Evolutionary conservation across 768 basidiomycete genomes (phyloP).

Genomic region (Naganishia vishniacii): DNA sequence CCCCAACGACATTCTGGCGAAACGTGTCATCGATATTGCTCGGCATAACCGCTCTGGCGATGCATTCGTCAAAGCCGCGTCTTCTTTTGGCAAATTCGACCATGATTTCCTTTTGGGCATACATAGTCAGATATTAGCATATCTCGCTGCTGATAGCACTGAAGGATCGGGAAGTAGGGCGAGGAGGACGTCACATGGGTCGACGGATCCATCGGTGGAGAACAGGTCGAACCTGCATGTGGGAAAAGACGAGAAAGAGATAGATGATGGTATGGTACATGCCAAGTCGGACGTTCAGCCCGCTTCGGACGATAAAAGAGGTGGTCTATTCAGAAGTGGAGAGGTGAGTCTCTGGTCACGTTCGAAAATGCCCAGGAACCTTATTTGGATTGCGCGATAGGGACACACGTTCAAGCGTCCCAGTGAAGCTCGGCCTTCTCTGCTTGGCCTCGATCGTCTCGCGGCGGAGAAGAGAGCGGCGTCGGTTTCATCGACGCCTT

Average conservation of each 20-base stretch:
- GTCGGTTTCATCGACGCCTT: conserved; percentile 10
- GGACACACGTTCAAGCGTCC: conserved; percentile 73
- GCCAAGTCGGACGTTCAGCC: conserved; percentile 76
- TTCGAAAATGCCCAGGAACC: not conserved
- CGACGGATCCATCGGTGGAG: not conserved
- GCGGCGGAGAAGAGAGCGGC: conserved; percentile 79
- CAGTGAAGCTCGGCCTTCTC: conserved; percentile 67
- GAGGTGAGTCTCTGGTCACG: conserved; percentile 28
- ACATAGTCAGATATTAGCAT: conserved; percentile 70
- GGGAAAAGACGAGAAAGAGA: conserved; percentile 27
- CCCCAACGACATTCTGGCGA: conserved; percentile 75
- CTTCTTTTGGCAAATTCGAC: conserved; percentile 79
- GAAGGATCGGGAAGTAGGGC: conserved; percentile 31
- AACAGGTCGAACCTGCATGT: conserved; percentile 19
- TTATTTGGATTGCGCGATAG: not conserved
- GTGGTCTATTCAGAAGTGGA: conserved; percentile 67
- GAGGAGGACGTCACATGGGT: conserved; percentile 4
- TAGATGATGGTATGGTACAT: conserved; percentile 67
- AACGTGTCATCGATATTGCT: conserved; percentile 72
- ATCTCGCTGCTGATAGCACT: conserved; percentile 61
- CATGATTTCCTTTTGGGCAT: conserved; percentile 70
- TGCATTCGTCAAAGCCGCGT: conserved; percentile 65
- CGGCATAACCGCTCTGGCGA: conserved; percentile 60
- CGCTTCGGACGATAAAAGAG: conserved; percentile 68
- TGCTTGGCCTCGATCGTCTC: conserved; percentile 79